Base-by-base conservation (phyloP, 1,284 basidiomycete species). In the Ganoderma resinaceum region DNA sequence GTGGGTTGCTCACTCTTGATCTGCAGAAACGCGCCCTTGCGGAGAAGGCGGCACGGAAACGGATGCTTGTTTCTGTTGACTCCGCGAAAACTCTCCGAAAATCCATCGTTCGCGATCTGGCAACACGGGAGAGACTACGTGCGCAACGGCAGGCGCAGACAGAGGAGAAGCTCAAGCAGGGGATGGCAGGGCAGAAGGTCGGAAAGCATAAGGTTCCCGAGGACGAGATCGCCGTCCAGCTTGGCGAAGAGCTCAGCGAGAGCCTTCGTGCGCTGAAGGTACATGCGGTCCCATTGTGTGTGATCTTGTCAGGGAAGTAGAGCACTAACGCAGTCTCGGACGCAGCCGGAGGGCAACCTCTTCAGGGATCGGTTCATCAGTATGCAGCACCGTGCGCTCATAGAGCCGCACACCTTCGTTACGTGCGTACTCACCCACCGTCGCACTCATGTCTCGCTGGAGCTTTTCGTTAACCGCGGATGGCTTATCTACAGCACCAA, bases 241-340 rank as follows among this genome's bases (percentile, higher is more conserved):
- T 97, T 0, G 95, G 94, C 6, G 96, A 98, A 73, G 96, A 99
- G 76, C 81, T 99, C 49, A 92, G 89, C 67, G 97, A 99, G 80
- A 95, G 86, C 76, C 80, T 99, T 73, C 83, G 97, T 61, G 91
- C 86, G 62, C 81, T 99, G 74, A 96, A 96, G 87, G 95, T 94
- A 69, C 40, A 85, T 66, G 46, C 46, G 3, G 2, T 23, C n/a
- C 16, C 46, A 38, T n/a, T n/a, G 23, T 12, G 12, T 60, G 7
- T 26, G 26, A 2, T 33, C 16, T 46, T 29, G 29, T 42, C 20
- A 26, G 26, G 43, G 29, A 11, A 23, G 18, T 5, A 12, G 46
- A 26, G 3, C 8, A 33, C 40, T 43, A 46, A 62, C 4, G 12
- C n/a, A 20, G 14, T 11, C 8, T 23, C 33, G 31, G 52, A 9